Evolutionary conservation across 1,284 basidiomycete genomes (phyloP), one percentile per base, ranked within the genome.

Genomic region (Cystobasidiaceae sp.): DNA sequence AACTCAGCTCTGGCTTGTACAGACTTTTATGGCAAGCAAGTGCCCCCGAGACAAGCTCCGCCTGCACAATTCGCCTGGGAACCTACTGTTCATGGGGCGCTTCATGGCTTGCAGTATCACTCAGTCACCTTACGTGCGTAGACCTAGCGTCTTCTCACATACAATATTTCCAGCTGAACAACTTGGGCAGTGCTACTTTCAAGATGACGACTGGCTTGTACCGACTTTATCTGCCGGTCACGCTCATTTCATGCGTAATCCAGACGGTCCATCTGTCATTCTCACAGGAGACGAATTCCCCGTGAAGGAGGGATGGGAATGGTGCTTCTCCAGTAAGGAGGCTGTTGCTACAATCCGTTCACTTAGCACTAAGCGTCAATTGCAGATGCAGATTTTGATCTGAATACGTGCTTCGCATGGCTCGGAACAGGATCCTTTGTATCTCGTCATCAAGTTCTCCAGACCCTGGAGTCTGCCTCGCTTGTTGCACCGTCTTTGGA

Each of bases 121-220:
- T 3, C 9, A 43, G 0, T 73, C 73, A 1, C 65, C 65, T 8
- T 44, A 62, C 30, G 60, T 62, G 30, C 19, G 60, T 37, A n/a
- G n/a, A n/a, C 3, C 30, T 6, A 27, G 17, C 1, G 8, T 4
- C 17, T 5, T 28, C 37, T 7, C 17, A 8, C 5, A 44, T 23
- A 7, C 28, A 34, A 15, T 3, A 17, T 27, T 43, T 19, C n/a
- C 30, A 41, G 2, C 34, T 23, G 21, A 9, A 11, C 21, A 15
- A 17, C 34, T 44, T 3, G 5, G 13, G 17, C 60, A 68, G 59
- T 75, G 74, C 59, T 74, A 66, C 67, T 72, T 74, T 66, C 73
- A 74, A 51, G 73, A 75, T 69, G 74, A 75, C 56, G 74, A 75
- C 67, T 74, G 68, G 59, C 55, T 75, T 37, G 70, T 75, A 11